These are phyloP conservation scores for Dactylis glomerata DNA, from an alignment of 176 grass and related monocot genomes.

Conservation along the genomic window DNA sequence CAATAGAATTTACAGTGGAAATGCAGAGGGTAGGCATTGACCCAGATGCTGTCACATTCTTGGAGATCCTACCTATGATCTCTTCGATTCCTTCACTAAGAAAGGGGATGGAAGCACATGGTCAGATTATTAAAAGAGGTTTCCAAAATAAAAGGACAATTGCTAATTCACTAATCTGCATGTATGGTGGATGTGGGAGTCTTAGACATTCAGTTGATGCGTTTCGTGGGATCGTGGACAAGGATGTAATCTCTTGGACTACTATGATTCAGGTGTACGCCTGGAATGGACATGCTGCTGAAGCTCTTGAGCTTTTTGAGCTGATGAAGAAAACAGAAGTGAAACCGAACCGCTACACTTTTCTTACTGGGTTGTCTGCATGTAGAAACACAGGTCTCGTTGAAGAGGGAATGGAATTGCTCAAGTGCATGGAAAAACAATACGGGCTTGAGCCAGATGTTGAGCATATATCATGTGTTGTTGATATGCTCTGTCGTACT, in stretches of 20 bases:
- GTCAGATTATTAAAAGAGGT: slow-evolving; percentile 67
- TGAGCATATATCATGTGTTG: slow-evolving; percentile 62
- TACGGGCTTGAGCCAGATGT: slow-evolving; percentile 49
- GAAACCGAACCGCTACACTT: slow-evolving; percentile 63
- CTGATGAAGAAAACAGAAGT: slow-evolving; percentile 49
- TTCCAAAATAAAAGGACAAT: slow-evolving; percentile 44
- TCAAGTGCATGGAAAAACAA: slow-evolving; percentile 61
- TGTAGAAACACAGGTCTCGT: slow-evolving; percentile 66
- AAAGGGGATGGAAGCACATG: slow-evolving; percentile 55
- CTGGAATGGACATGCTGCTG: slow-evolving; percentile 51
- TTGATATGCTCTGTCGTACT: slow-evolving; percentile 63
- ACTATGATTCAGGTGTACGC: slow-evolving; percentile 71
- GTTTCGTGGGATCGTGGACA: slow-evolving; percentile 48
- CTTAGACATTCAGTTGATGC: slow-evolving; percentile 41
- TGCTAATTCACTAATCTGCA: slow-evolving; percentile 63
- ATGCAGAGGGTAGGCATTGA: slow-evolving; percentile 52
- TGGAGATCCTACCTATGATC: slow-evolving; percentile 52
- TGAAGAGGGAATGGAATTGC: slow-evolving; percentile 49
- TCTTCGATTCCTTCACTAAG: slow-evolving; percentile 57
- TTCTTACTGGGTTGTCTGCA: slow-evolving; percentile 57
- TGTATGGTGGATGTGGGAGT: slow-evolving; percentile 63
- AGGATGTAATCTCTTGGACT: slow-evolving; percentile 79
- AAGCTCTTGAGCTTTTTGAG: slow-evolving; percentile 53
- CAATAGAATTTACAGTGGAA: slow-evolving; percentile 43
- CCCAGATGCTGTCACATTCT: slow-evolving; percentile 54